Conservation (phyloP, 2,329 filamentous ascomycete species). For the Bipolaris bicolor region DNA sequence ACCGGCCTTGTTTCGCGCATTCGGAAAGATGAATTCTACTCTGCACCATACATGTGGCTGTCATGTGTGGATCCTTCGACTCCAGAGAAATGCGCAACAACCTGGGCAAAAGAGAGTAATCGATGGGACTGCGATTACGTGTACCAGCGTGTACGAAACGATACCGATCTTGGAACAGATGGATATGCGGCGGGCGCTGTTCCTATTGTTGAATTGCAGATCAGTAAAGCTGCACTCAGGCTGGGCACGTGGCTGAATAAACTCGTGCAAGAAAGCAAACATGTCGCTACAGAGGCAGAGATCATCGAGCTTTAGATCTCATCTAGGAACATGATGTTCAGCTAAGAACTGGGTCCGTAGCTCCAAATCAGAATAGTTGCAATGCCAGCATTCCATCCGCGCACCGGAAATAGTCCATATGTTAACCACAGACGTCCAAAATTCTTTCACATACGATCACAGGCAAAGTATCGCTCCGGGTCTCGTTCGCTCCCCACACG, state of each 20-base stretch:
- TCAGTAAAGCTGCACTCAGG: constrained; percentile 50
- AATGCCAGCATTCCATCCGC: no score
- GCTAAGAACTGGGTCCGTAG: not conserved
- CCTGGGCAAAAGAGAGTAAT: constrained; percentile 50
- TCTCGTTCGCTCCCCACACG: no score
- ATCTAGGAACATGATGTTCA: not conserved
- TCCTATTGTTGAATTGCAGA: constrained; percentile 50
- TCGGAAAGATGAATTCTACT: constrained; percentile 43
- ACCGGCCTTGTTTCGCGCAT: constrained; percentile 45
- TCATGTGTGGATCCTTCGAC: constrained; percentile 44
- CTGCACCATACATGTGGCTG: constrained; percentile 46
- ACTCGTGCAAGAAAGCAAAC: constrained; percentile 30
- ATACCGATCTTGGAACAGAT: constrained; percentile 43
- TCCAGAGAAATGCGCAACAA: constrained; percentile 42
- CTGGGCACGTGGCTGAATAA: constrained; percentile 50
- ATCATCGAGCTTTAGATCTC: constrained; percentile 23
- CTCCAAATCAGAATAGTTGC: no score
- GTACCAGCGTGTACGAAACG: constrained; percentile 40
- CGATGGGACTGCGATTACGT: constrained; percentile 51
- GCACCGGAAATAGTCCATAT: no score
- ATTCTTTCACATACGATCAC: no score
- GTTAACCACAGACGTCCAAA: no score
- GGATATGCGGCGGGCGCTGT: constrained; percentile 49
- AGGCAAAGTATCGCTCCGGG: no score
- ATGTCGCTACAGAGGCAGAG: constrained; percentile 17